Conservation (phyloP, 1,284 basidiomycete species). For the Pisolithus thermaeus region DNA sequence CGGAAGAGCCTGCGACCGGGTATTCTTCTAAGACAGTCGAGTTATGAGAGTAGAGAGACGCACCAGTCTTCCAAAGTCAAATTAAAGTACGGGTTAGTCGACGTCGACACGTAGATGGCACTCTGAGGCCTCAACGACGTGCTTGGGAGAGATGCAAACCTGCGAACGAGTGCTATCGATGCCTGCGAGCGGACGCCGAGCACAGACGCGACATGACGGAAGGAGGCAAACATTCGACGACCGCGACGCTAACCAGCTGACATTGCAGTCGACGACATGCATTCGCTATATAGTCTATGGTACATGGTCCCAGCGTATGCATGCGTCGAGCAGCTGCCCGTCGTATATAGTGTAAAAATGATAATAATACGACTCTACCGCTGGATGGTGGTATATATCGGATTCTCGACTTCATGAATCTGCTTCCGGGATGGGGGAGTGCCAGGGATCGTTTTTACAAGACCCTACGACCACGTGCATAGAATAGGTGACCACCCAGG, state of each 20-base stretch:
- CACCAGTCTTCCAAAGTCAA: conserved; percentile 92
- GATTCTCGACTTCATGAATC: conserved; percentile 87
- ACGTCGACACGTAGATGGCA: conserved; percentile 78
- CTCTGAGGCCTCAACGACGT: conserved; percentile 32
- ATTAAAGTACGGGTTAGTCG: conserved; percentile 89
- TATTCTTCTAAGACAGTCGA: background rate
- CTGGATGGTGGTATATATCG: conserved; percentile 75
- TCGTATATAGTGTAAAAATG: background rate
- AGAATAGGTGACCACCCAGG: background rate
- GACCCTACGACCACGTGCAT: conserved; percentile 50
- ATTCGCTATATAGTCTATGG: conserved; percentile 20
- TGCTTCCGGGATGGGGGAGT: conserved; percentile 80
- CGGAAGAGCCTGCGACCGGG: conserved; percentile 69
- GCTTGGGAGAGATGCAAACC: conserved; percentile 11
- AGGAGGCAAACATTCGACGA: conserved; percentile 15
- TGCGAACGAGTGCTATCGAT: conserved; percentile 5
- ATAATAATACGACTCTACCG: conserved; percentile 38
- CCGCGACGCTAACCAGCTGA: no score
- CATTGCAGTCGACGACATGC: background rate
- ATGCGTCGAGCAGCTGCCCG: background rate
- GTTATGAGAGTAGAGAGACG: conserved; percentile 20
- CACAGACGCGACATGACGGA: conserved; percentile 8
- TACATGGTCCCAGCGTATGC: background rate
- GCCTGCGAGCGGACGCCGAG: background rate
- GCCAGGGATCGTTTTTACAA: conserved; percentile 91